Base-by-base conservation (phyloP, 2,329 filamentous ascomycete species). In the Cercospora sp. region DNA sequence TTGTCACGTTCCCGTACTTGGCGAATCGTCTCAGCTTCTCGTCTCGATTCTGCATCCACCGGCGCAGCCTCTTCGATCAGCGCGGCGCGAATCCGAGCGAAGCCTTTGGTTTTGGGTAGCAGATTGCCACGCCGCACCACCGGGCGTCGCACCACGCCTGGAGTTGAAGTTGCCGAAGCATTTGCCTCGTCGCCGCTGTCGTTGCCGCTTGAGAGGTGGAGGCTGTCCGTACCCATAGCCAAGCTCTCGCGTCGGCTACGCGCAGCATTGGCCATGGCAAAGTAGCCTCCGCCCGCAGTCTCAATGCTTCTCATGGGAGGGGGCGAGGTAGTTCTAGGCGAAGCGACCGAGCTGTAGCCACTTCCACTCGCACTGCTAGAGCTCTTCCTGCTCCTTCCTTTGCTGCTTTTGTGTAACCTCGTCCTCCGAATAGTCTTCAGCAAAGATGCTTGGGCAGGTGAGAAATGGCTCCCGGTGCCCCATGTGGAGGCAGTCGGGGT, bases 31-130 rank as follows among this genome's bases (percentile, higher is more conserved):
- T 98, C 94, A 42, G 94, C 93, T 82, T 99, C 95, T 45, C 93
- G 90, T 63, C 91, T 90, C 66, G 93, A 89, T 79, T 99, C 95
- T 51, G 91, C 90, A 74, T 99, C 95, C 9, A 96, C 84, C 0
- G 95, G 95, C 0, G 93, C 89, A 16, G 88, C 87, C 81, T 99
- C 95, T 81, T 99, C 95, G 66, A 92, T 85, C 0, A 99, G 85
- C 3, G 93, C 93, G 8, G 94, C 95, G 69, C 92, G 89, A 72
- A 99, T 97, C 10, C 95, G 90, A 5, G 94, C 93, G 79, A 99
- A 99, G 0, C 91, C 93, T 81, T 97, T 96, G 0, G 94, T 95
- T 83, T 98, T 99, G 12, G 96, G 95, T 77, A 99, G 80, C 69
- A 99, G 85, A 79, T 96, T 99, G 7, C 94, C 92, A 67, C 94